Conservation (phyloP, 2,329 filamentous ascomycete genomes). For the Cordyceps cateniannulata region DNA sequence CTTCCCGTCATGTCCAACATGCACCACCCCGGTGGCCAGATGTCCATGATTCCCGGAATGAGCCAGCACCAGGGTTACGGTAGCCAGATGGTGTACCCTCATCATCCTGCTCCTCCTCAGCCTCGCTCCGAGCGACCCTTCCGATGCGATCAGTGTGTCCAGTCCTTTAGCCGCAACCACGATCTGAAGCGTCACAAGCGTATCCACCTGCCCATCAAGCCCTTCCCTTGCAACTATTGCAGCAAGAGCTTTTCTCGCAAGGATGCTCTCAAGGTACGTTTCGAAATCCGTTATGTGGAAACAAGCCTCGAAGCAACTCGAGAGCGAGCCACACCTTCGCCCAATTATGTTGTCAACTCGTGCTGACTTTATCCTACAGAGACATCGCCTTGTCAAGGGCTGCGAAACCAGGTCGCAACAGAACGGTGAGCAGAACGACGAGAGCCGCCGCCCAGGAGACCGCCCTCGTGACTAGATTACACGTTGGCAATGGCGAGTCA, state of each 20-base stretch:
- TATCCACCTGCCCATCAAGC: conserved; percentile 92
- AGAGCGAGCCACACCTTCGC: not conserved
- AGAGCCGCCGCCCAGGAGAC: conserved; percentile 19
- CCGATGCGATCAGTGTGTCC: conserved; percentile 86
- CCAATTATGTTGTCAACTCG: not conserved
- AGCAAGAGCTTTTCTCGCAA: conserved; percentile 97
- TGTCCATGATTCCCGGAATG: conserved; percentile 62
- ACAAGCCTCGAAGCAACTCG: not conserved
- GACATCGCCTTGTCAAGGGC: conserved; percentile 59
- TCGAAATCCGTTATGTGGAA: not conserved
- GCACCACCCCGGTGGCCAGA: conserved; percentile 63
- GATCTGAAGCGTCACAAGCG: conserved; percentile 93
- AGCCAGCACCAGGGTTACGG: conserved; percentile 48
- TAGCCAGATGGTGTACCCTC: conserved; percentile 54
- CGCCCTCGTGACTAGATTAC: not conserved
- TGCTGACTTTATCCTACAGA: conserved; percentile 29
- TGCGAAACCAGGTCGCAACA: conserved; percentile 35
- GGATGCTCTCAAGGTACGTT: conserved; percentile 85
- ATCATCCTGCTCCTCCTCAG: conserved; percentile 37
- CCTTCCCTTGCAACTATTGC: conserved; percentile 84
- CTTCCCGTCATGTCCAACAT: conserved; percentile 72
- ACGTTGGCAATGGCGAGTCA: no score
- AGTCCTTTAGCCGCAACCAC: conserved; percentile 94
- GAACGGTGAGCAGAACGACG: conserved; percentile 22
- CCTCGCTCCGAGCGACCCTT: conserved; percentile 73